These are phyloP conservation scores for Hydrangea macrophylla DNA, from an alignment of 148 eudicot species.

Conservation along the genomic window DNA sequence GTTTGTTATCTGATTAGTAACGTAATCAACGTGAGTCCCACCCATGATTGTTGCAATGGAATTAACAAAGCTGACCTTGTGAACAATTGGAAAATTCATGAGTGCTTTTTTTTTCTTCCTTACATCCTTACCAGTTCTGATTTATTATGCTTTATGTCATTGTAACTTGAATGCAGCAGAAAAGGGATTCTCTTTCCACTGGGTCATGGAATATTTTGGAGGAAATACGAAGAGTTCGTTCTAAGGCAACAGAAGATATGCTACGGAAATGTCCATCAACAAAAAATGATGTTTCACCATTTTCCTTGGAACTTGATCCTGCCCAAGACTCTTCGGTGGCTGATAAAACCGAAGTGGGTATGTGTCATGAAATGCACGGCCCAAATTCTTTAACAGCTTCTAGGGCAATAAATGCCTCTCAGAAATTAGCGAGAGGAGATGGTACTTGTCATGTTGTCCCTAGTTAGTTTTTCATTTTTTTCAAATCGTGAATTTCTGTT, in stretches of 20 bases:
- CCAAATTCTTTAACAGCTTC: slow-evolving; percentile 13
- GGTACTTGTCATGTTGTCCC: slow-evolving; percentile 16
- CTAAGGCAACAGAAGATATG: slow-evolving; percentile 82
- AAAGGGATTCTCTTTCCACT: slow-evolving; percentile 48
- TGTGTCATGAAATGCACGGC: slow-evolving; percentile 5
- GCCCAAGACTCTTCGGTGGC: slow-evolving; percentile 7
- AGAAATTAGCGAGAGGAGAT: slow-evolving; percentile 7
- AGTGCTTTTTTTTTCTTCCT: neutral
- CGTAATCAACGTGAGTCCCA: no score
- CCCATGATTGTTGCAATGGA: no score
- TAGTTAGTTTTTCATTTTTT: slow-evolving; percentile 17
- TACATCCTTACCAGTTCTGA: neutral
- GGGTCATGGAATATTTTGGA: slow-evolving; percentile 85
- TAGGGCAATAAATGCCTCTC: slow-evolving; percentile 16
- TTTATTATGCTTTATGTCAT: neutral
- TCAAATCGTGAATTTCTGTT: neutral
- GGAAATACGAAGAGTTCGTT: slow-evolving; percentile 80
- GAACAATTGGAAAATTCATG: no score
- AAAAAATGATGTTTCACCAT: slow-evolving; percentile 17
- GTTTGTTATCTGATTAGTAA: no score
- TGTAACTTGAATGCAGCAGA: slow-evolving; percentile 33
- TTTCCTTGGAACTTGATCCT: slow-evolving; percentile 17
- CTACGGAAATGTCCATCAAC: slow-evolving; percentile 32
- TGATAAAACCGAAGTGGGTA: slow-evolving; percentile 11
- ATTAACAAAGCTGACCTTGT: no score